A percentile compares a stretch with the other conserved stretches of the same genome.
phyloP scores from a whole-genome alignment of 139 green algal species.

The Micractinium sp. region DNA sequence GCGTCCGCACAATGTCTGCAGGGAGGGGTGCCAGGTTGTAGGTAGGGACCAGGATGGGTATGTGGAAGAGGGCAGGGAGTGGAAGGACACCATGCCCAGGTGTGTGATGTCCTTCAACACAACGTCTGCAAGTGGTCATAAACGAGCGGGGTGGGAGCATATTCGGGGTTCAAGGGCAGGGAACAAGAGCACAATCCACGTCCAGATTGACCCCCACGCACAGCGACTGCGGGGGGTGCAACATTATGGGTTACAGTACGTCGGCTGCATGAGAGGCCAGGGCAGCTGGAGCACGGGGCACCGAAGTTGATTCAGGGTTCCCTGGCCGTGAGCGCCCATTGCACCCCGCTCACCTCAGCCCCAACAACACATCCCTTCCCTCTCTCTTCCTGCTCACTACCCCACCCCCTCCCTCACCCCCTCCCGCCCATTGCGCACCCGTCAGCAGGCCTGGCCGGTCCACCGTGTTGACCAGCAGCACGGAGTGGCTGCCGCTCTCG shows the following conservation, averaged over 20 bases:
- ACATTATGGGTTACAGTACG: too few species aligned
- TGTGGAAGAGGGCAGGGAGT: not conserved
- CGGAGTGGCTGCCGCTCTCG: constrained; percentile 37
- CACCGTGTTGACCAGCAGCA: constrained; percentile 69
- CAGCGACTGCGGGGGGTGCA: not conserved
- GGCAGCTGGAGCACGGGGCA: not conserved
- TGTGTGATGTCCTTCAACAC: not conserved
- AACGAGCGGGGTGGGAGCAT: not conserved
- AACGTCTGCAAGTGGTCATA: not conserved
- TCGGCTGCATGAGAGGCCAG: too few species aligned
- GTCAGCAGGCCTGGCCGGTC: constrained; percentile 77
- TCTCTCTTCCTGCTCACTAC: not conserved
- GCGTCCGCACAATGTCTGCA: constrained; percentile 70
- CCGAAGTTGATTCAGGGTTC: not conserved
- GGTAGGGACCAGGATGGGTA: not conserved
- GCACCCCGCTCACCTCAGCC: too few species aligned
- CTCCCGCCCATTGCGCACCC: constrained; percentile 14
- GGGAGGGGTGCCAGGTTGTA: not conserved
- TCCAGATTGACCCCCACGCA: not conserved
- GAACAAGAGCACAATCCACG: too few species aligned
- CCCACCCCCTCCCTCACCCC: too few species aligned
- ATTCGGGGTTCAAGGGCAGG: too few species aligned
- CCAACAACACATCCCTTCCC: not conserved
- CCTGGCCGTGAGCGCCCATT: too few species aligned
- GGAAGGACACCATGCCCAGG: not conserved